phyloP scores from a whole-genome alignment of 306 rosid genomes.

The Rosa persica region DNA sequence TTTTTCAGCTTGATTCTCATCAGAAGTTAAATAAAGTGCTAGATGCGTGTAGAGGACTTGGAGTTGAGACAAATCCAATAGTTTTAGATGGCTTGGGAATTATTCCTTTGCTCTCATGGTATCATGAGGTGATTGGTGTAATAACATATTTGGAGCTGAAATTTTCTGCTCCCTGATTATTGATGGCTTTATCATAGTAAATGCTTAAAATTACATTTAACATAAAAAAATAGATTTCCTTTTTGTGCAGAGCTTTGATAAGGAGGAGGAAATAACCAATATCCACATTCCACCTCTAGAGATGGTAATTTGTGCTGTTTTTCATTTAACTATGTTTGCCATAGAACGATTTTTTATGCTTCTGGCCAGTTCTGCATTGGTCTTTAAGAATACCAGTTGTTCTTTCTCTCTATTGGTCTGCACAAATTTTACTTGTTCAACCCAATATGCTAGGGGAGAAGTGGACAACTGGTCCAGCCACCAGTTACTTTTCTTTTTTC shows the following conservation, averaged over 20 bases:
- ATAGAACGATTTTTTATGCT: background rate
- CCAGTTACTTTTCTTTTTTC: background rate
- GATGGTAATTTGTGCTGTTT: slow-evolving; percentile 63
- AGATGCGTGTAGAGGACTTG: slow-evolving; percentile 65
- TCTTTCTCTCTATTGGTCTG: background rate
- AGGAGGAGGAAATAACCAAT: slow-evolving; percentile 68
- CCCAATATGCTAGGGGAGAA: background rate
- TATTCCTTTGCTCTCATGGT: slow-evolving; percentile 92
- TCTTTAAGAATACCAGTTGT: background rate
- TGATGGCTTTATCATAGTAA: slow-evolving; percentile 18
- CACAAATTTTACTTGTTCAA: background rate
- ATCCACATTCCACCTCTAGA: slow-evolving; percentile 66
- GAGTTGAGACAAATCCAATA: slow-evolving; percentile 67
- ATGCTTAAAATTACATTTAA: slow-evolving; percentile 14
- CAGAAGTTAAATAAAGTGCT: slow-evolving; percentile 69
- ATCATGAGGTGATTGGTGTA: slow-evolving; percentile 71
- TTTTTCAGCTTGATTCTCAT: slow-evolving; percentile 67
- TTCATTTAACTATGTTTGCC: slow-evolving; percentile 8
- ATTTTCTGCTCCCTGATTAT: slow-evolving; percentile 28
- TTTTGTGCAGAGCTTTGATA: slow-evolving; percentile 82
- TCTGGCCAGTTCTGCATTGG: background rate
- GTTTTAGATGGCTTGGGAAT: slow-evolving; percentile 70
- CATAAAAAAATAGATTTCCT: slow-evolving; percentile 15
- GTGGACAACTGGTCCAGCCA: background rate
- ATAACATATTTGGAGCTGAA: background rate